These are phyloP conservation scores for Saprolegnia parasitica DNA, from an alignment of 352 stramenopile genomes.

Conservation along the genomic window DNA sequence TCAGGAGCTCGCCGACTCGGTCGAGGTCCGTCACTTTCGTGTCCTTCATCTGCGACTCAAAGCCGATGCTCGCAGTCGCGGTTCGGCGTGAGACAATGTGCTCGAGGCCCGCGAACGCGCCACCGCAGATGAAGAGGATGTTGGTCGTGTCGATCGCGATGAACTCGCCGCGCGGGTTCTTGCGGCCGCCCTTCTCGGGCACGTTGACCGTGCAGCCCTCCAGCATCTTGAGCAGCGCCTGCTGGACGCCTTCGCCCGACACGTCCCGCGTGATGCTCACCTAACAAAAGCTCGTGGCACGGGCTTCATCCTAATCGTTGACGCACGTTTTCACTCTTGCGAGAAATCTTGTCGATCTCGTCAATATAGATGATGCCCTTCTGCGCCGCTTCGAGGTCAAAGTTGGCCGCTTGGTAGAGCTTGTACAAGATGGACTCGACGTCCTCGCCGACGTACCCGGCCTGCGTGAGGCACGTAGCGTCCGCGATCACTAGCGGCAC, in stretches of 20 bases:
- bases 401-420: slow-evolving; percentile 94
- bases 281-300: neutral
- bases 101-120: slow-evolving; percentile 95
- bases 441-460: slow-evolving; percentile 98
- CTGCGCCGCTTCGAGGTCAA: slow-evolving; percentile 94
- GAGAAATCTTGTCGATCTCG: slow-evolving; percentile 98
- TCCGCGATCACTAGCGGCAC: slow-evolving; percentile 97
- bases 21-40: slow-evolving; percentile 64
- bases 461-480: slow-evolving; percentile 96
- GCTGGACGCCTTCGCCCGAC: slow-evolving; percentile 97
- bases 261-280: slow-evolving; percentile 95
- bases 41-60: slow-evolving; percentile 92
- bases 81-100: slow-evolving; percentile 92
- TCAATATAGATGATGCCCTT: slow-evolving; percentile 97
- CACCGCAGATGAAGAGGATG: slow-evolving; percentile 98
- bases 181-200: slow-evolving; percentile 94
- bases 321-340: slow-evolving; percentile 84
- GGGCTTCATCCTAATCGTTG: neutral
- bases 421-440: slow-evolving; percentile 98
- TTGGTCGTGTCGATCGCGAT: slow-evolving; percentile 98
- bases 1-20: slow-evolving; percentile 88
- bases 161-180: slow-evolving; percentile 95
- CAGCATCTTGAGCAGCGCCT: slow-evolving; percentile 98
- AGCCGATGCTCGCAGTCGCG: slow-evolving; percentile 94
- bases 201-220: slow-evolving; percentile 97